Percentiles rank a stretch among this genome's conserved stretches.
Evolutionary conservation across 306 rosid species (phyloP).

Genomic region (Oemleria cerasiformis): DNA sequence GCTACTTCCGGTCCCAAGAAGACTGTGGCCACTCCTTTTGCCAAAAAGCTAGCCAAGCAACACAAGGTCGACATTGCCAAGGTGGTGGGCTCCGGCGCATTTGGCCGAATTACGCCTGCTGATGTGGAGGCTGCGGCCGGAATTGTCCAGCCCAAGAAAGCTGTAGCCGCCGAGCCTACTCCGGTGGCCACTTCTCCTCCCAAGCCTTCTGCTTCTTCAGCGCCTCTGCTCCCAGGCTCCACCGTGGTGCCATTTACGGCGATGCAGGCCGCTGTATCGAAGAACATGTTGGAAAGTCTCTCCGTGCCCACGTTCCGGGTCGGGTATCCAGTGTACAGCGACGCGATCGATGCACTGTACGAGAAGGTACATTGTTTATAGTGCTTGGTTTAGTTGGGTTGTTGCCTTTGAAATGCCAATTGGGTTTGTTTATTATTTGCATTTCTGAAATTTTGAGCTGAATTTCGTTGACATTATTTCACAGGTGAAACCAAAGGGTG

Average conservation of each 20-base stretch:
- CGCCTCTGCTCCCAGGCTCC: slow-evolving; percentile 64
- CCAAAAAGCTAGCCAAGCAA: slow-evolving; percentile 88
- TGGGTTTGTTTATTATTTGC: neutral
- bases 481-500: slow-evolving; percentile 90
- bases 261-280: slow-evolving; percentile 84
- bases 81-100: slow-evolving; percentile 67
- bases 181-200: slow-evolving; percentile 31
- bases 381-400: neutral
- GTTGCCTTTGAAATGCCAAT: neutral
- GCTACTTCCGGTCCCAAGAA: slow-evolving; percentile 42
- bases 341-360: slow-evolving; percentile 67
- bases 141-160: slow-evolving; percentile 42
- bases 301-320: slow-evolving; percentile 82
- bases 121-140: slow-evolving; percentile 84
- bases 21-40: slow-evolving; percentile 83
- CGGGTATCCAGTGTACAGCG: slow-evolving; percentile 65
- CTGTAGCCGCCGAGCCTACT: slow-evolving; percentile 25
- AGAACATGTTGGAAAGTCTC: slow-evolving; percentile 89
- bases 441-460: slow-evolving; percentile 15
- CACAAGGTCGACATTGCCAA: slow-evolving; percentile 69
- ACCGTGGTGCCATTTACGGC: slow-evolving; percentile 80
- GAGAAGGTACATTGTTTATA: slow-evolving; percentile 47
- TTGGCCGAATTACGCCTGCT: slow-evolving; percentile 68
- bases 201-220: slow-evolving; percentile 33
- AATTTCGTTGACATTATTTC: slow-evolving; percentile 14